Conservation (phyloP, 352 stramenopile species). For the Pythium pyrilobum region DNA sequence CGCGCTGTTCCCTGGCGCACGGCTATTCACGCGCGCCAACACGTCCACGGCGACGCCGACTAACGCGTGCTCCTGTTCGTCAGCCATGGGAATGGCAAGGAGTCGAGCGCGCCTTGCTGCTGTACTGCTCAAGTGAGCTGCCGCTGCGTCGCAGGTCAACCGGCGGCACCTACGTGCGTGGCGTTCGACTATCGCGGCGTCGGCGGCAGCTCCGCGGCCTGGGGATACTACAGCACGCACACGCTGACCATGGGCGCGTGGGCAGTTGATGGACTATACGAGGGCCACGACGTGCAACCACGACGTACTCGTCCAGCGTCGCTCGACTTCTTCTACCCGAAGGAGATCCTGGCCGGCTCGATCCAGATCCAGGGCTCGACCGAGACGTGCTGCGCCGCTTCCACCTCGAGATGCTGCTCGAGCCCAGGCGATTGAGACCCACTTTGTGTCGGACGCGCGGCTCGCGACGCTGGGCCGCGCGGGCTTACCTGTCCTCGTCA, state of each 20-base stretch:
- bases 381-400: background rate
- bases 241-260: background rate
- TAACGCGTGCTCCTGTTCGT: constrained; percentile 41
- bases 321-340: background rate
- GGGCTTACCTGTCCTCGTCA: background rate
- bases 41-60: constrained; percentile 8
- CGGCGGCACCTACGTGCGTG: no score
- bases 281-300: background rate
- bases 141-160: no score
- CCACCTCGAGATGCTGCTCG: background rate
- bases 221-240: background rate
- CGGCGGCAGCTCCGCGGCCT: background rate
- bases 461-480: background rate
- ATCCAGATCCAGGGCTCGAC: background rate
- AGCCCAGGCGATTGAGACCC: background rate
- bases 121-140: no score
- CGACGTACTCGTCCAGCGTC: background rate
- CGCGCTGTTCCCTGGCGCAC: constrained; percentile 29
- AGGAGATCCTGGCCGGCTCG: background rate
- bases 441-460: background rate
- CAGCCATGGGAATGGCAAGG: constrained; percentile 39
- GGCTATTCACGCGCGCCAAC: constrained; percentile 24
- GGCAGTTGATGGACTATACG: background rate
- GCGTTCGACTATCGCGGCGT: background rate
- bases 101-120: no score